These are phyloP conservation scores for Podospora pseudoanserina DNA, from an alignment of 495 filamentous ascomycete genomes.

Conservation along the genomic window DNA sequence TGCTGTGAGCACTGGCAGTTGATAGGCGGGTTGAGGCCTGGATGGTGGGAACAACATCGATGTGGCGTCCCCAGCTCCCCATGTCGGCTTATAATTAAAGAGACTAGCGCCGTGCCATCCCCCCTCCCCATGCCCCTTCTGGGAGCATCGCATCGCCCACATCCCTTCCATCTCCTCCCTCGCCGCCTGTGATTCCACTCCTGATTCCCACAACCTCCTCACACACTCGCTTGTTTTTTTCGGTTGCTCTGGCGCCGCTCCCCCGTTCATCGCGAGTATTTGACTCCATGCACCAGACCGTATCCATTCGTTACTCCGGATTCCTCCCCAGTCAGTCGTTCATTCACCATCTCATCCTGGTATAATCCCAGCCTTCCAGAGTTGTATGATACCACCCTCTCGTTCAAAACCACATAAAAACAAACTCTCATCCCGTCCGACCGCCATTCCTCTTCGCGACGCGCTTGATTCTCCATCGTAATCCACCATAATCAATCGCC, in stretches of 20 bases:
- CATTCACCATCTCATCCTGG: background rate
- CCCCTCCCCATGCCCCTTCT: slow-evolving; percentile 1
- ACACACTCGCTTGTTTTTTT: slow-evolving; percentile 3
- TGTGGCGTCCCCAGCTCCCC: slow-evolving; percentile 13
- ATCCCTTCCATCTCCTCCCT: background rate
- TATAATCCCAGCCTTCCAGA: background rate
- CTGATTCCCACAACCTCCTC: background rate
- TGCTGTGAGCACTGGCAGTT: background rate
- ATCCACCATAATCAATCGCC: background rate
- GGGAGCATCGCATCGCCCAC: background rate
- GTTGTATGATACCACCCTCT: background rate
- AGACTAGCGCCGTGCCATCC: slow-evolving; percentile 15
- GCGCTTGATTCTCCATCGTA: background rate
- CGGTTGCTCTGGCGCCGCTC: slow-evolving; percentile 6
- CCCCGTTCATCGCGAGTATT: slow-evolving; percentile 1
- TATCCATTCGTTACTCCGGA: background rate
- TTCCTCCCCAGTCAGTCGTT: background rate
- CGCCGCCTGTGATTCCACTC: background rate
- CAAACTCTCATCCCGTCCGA: background rate
- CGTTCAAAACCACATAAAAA: background rate
- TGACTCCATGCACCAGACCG: background rate
- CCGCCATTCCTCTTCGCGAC: slow-evolving; percentile 16
- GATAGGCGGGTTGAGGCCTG: too few relatives aligned
- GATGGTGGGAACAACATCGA: background rate
- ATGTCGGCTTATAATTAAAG: slow-evolving; percentile 12